These are phyloP conservation scores for Leishmania arabica DNA, from an alignment of 208 protist species.

Conservation along the genomic window DNA sequence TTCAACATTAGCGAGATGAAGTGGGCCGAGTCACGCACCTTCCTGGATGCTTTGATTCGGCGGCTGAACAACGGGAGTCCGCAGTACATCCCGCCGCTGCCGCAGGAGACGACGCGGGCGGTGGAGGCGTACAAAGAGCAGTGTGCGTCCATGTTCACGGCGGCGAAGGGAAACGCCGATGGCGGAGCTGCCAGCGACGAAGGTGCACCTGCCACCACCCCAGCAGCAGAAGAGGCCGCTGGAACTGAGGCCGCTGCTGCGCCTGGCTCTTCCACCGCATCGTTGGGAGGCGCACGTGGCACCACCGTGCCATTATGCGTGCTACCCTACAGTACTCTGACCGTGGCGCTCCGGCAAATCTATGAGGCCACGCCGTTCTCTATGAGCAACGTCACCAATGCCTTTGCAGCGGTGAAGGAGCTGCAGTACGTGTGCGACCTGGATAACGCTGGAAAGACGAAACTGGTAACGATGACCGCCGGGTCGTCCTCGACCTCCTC, in stretches of 20 bases:
- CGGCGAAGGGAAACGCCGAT: not conserved
- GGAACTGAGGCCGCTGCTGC: not conserved
- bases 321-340: constrained; percentile 43
- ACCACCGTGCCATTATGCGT: constrained; percentile 32
- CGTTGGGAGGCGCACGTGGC: constrained; percentile 9
- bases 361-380: constrained; percentile 77
- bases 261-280: constrained; percentile 1
- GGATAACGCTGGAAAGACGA: constrained; percentile 14
- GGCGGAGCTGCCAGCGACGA: not conserved
- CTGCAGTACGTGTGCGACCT: constrained; percentile 62
- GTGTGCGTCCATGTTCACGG: constrained; percentile 8
- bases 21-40: constrained; percentile 64
- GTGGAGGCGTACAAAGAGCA: constrained; percentile 26
- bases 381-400: constrained; percentile 59
- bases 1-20: constrained; percentile 52
- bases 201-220: not conserved
- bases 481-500: constrained; percentile 1
- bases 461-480: constrained; percentile 15
- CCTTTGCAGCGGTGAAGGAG: constrained; percentile 78
- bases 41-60: constrained; percentile 76
- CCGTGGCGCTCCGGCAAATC: constrained; percentile 39
- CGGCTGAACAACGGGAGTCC: constrained; percentile 64
- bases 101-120: constrained; percentile 21
- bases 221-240: not conserved
- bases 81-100: constrained; percentile 61